A percentile compares a stretch with the other conserved stretches of the same genome.
These are phyloP conservation scores for Echeveria elegans DNA, from an alignment of 164 flowering plant species.

Conservation along the genomic window DNA sequence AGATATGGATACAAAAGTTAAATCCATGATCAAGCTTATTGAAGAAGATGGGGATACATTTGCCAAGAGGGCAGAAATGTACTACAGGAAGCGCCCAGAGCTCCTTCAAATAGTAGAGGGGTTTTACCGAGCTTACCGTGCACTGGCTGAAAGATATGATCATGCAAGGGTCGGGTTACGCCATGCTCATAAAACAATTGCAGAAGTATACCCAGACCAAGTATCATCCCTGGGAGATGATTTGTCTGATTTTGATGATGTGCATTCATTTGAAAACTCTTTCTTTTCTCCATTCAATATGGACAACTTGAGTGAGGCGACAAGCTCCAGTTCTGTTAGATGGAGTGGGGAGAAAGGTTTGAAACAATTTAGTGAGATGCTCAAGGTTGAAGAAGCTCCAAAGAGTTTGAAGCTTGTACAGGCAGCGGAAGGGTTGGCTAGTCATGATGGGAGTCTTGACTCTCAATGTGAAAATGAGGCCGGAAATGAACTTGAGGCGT, in stretches of 20 bases:
- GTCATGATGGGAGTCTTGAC: slow-evolving; percentile 18
- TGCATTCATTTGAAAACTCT: slow-evolving; percentile 44
- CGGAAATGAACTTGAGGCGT: slow-evolving; percentile 31
- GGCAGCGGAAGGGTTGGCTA: background rate
- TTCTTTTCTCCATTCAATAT: slow-evolving; percentile 25
- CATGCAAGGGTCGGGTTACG: slow-evolving; percentile 80
- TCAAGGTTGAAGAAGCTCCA: slow-evolving; percentile 23
- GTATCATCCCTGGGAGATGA: slow-evolving; percentile 48
- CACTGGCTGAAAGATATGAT: slow-evolving; percentile 90
- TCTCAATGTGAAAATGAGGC: slow-evolving; percentile 28
- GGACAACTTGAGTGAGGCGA: slow-evolving; percentile 46
- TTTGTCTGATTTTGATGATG: slow-evolving; percentile 36
- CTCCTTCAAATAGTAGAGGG: slow-evolving; percentile 91
- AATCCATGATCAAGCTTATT: slow-evolving; percentile 89
- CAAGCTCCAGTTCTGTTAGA: slow-evolving; percentile 9
- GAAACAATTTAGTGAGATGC: slow-evolving; percentile 51
- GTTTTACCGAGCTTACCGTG: slow-evolving; percentile 86
- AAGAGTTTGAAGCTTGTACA: slow-evolving; percentile 15
- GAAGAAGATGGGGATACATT: slow-evolving; percentile 97
- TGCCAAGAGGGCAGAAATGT: slow-evolving; percentile 96
- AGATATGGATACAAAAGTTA: slow-evolving; percentile 88
- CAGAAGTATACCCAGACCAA: slow-evolving; percentile 73
- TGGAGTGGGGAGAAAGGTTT: slow-evolving; percentile 32
- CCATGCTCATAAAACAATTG: slow-evolving; percentile 80
- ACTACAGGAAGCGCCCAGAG: slow-evolving; percentile 91